Base-by-base conservation (phyloP, 768 basidiomycete species). In the Punctularia strigosozonata region DNA sequence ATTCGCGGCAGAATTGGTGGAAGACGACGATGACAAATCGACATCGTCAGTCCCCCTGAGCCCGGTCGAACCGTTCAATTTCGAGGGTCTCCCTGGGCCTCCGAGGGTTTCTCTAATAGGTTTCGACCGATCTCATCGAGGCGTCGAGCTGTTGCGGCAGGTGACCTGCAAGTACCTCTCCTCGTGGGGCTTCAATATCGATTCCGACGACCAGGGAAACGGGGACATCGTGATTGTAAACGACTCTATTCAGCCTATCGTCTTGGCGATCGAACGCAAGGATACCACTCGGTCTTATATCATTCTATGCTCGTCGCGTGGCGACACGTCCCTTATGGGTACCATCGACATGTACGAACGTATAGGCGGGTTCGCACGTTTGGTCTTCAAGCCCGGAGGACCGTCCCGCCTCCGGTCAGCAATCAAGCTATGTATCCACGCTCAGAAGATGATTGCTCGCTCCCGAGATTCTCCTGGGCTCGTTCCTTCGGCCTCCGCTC, bases 321-420 rank as follows among this genome's bases (percentile, higher is more conserved):
- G 82, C 14, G 78, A 72, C 54, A 66, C 79, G 13, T 57, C 64
- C 38, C 54, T 80, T 37, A 73, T 82, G 66, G 60, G 65, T 7
- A 69, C 76, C 12, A 75, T 77, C 39, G 70, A 65, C 41, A 77
- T 84, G 17, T 80, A 84, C 52, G 86, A 89, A 53, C 66, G 67
- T 31, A 73, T 79, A 8, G 91, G 91, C 6, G 90, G 90, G 20
- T 84, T 87, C 57, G 89, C 85, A 57, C 79, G 85, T n/a, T 65
- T 89, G 18, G 60, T 92, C 10, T 85, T 80, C 70, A 97, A 95
- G 55, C 91, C 91, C 7, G 78, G 78, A 19, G 88, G 90, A 2
- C 91, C 91, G 3, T 72, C 74, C 31, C 74, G 80, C 17, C 67
- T 94, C 40, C 69, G 77, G 20, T 55, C 67, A 4, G 69, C 77